A percentile compares a stretch with the other conserved stretches of the same genome.
Evolutionary conservation across 768 basidiomycete genomes (phyloP).

Genomic region (Macrolepiota dolichaula): DNA sequence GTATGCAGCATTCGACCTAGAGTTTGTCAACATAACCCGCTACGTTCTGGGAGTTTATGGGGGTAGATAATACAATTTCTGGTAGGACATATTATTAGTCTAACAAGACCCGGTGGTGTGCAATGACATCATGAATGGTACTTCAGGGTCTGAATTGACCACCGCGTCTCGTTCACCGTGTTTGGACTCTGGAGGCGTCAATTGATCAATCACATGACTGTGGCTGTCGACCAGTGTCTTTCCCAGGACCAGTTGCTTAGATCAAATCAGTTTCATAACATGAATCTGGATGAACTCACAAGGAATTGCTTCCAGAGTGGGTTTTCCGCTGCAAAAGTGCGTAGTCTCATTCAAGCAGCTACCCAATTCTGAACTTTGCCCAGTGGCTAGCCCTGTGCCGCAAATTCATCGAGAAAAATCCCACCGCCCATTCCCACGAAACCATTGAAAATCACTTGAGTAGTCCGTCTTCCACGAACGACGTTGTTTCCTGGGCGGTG

Average conservation of each 20-base stretch:
- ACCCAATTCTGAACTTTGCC: conserved; percentile 9
- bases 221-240: no score
- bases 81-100: no score
- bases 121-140: no score
- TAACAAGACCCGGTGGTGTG: no score
- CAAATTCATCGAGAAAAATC: conserved; percentile 53
- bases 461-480: neutral
- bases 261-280: no score
- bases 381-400: conserved; percentile 72
- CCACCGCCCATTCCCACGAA: conserved; percentile 32
- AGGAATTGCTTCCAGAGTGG: conserved; percentile 74
- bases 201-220: no score
- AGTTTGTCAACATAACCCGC: neutral
- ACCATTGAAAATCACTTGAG: conserved; percentile 36
- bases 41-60: no score
- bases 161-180: no score
- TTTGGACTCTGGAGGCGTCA: no score
- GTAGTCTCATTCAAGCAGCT: neutral
- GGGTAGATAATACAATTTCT: no score
- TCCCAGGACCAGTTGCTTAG: no score
- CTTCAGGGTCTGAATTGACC: no score
- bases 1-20: neutral
- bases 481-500: neutral
- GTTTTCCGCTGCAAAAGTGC: conserved; percentile 58
- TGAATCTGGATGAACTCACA: conserved; percentile 70